These are phyloP conservation scores for Chlorella sorokiniana DNA, from an alignment of 139 green algal species.

Conservation along the genomic window DNA sequence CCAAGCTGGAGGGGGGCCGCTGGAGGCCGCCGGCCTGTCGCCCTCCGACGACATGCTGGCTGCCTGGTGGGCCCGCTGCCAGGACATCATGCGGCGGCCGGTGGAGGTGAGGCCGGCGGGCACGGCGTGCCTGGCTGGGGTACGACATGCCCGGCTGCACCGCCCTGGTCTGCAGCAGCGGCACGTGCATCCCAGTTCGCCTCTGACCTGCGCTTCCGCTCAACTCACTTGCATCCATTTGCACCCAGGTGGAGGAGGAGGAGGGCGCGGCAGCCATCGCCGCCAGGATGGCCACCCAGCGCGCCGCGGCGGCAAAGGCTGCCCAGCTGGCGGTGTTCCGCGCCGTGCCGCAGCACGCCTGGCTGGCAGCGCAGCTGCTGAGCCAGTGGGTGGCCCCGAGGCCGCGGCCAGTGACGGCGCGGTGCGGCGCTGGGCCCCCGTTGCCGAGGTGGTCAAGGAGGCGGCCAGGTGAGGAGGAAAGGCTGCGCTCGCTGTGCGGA, in stretches of 20 bases:
- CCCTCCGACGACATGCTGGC: constrained; percentile 14
- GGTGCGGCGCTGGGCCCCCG: constrained; percentile 13
- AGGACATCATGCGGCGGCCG: background rate
- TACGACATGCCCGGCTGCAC: background rate
- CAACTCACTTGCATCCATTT: background rate
- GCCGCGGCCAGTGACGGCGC: background rate
- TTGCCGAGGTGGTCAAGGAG: constrained; percentile 43
- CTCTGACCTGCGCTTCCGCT: background rate
- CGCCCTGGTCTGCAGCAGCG: background rate
- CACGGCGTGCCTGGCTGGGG: background rate
- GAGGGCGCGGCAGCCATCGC: background rate
- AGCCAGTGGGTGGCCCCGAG: constrained; percentile 48
- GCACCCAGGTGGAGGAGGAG: background rate
- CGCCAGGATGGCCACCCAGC: constrained; percentile 7
- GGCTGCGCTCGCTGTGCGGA: too few relatives aligned
- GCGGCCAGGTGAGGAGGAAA: constrained; percentile 31
- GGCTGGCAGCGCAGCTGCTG: constrained; percentile 49
- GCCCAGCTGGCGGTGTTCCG: constrained; percentile 32
- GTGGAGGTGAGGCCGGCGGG: background rate
- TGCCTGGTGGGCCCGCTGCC: constrained; percentile 24
- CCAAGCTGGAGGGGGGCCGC: constrained; percentile 11
- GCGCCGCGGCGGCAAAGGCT: background rate
- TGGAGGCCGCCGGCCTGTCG: background rate
- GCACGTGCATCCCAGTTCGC: background rate
- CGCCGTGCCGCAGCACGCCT: constrained; percentile 30